These are phyloP conservation scores for Phytomonas sp. DNA, from an alignment of 208 protist species.

Conservation along the genomic window DNA sequence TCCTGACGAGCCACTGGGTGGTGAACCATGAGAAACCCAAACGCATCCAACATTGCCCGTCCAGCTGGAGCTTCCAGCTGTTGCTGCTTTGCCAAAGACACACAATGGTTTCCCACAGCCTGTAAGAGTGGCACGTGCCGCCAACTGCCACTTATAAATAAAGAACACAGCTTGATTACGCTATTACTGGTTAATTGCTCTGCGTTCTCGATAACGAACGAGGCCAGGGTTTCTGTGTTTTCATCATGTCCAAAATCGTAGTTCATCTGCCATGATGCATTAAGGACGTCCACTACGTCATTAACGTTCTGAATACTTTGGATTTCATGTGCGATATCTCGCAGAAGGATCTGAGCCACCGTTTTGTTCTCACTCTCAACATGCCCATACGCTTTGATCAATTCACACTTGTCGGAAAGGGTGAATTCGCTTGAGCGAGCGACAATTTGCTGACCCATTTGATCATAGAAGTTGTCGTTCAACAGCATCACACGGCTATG, in stretches of 20 bases:
- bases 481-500: slow-evolving; percentile 63
- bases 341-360: slow-evolving; percentile 20
- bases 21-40: slow-evolving; percentile 36
- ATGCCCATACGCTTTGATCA: slow-evolving; percentile 49
- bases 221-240: slow-evolving; percentile 14
- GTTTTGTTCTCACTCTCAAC: slow-evolving; percentile 31
- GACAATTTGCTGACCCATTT: slow-evolving; percentile 30
- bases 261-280: slow-evolving; percentile 59
- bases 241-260: slow-evolving; percentile 20
- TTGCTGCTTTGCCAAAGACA: slow-evolving; percentile 26
- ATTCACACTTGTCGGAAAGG: slow-evolving; percentile 35
- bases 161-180: slow-evolving; percentile 51
- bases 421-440: slow-evolving; percentile 32
- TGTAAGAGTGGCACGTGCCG: slow-evolving; percentile 28
- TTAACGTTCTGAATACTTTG: slow-evolving; percentile 34
- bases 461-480: slow-evolving; percentile 48
- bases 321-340: slow-evolving; percentile 20
- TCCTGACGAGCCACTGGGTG: slow-evolving; percentile 35
- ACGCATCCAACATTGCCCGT: slow-evolving; percentile 56
- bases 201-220: slow-evolving; percentile 28
- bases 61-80: slow-evolving; percentile 25
- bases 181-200: slow-evolving; percentile 28
- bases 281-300: slow-evolving; percentile 35
- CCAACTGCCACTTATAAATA: slow-evolving; percentile 47
- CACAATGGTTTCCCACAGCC: slow-evolving; percentile 37